phyloP scores from a whole-genome alignment of 805 yeast genomes.

The Torulaspora microellipsoides region DNA sequence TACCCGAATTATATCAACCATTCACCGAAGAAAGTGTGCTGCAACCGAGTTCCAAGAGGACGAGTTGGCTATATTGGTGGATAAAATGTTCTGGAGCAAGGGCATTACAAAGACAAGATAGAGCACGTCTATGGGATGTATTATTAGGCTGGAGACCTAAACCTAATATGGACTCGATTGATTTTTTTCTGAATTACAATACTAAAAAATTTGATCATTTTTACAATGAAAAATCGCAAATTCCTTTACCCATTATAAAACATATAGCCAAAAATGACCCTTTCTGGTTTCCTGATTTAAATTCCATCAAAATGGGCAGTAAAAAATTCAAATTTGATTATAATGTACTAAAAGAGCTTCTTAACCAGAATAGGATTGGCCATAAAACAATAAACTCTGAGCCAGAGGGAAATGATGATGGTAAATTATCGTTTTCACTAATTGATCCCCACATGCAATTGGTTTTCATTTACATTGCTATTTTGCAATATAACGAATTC shows the following conservation, averaged over 20 bases:
- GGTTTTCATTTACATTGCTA: conserved; percentile 69
- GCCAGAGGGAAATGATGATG: conserved; percentile 2
- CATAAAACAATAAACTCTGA: conserved; percentile 4
- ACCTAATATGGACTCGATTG: conserved; percentile 29
- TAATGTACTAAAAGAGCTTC: conserved; percentile 29
- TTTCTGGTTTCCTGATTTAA: conserved; percentile 37
- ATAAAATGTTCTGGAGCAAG: conserved; percentile 84
- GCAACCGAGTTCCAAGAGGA: conserved; percentile 49
- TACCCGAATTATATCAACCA: conserved; percentile 74
- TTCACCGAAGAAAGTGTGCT: conserved; percentile 77
- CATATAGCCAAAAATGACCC: conserved; percentile 26
- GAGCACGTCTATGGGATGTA: conserved; percentile 89
- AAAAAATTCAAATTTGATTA: conserved; percentile 25
- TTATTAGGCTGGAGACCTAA: conserved; percentile 69
- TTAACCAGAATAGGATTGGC: conserved; percentile 27
- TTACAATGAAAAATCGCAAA: conserved; percentile 18
- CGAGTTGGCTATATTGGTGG: conserved; percentile 96
- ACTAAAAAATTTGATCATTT: conserved; percentile 30
- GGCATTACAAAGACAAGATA: conserved; percentile 72
- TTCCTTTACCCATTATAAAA: conserved; percentile 17
- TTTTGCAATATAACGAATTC: conserved; percentile 73
- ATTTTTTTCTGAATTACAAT: conserved; percentile 35
- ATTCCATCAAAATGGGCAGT: conserved; percentile 26
- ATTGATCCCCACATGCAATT: conserved; percentile 74
- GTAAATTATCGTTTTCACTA: conserved; percentile 37